Base-by-base conservation (phyloP, 2,329 filamentous ascomycete species). In the Diplocarpon rosae region DNA sequence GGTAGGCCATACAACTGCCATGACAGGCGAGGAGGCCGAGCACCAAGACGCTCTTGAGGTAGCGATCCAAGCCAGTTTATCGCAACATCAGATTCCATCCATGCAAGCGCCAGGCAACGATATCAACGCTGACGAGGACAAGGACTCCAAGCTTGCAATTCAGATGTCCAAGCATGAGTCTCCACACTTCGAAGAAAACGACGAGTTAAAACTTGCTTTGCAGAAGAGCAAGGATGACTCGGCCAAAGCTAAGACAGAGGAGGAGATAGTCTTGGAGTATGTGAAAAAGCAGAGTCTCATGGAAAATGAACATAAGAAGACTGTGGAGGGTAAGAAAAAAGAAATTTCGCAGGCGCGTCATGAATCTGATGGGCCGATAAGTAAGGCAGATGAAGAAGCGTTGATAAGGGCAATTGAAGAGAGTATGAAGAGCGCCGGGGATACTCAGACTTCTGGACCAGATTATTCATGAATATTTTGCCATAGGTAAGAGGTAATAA, bases 181-280 rank as follows among this genome's bases (percentile, higher is more conserved):
- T 12, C 15, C 30, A 13, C 28, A 24, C 20, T 24, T 36, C 11
- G 36, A 29, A 14, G 52, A 52, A 16, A 45, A 52, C 12, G 41
- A 48, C 17, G 43, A 40, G n/a, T 11, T 47, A 24, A 32, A 48
- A 31, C 33, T 49, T 27, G 45, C 48, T 15, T 24, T 52, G 17
- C 34, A 51, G 37, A 37, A 50, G 27, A 49, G 46, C 27, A 47
- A 48, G 34, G 49, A 52, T 16, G 42, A 55, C 3, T 63, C 68
- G 30, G 60, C 62, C 38, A 64, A 60, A 31, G 61, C 66, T 43
- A 69, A 64, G 56, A 75, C 70, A 0, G 83, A 88, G 57, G 83
- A 89, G 59, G 76, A 86, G 45, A 77, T 83, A 46, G 75, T 88
- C 8, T 62, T 89, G 59, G 82, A 87, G 56, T 87, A 85, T 61